phyloP scores from a whole-genome alignment of 192 early-diverging fungal species.

The Thamnidium elegans region DNA sequence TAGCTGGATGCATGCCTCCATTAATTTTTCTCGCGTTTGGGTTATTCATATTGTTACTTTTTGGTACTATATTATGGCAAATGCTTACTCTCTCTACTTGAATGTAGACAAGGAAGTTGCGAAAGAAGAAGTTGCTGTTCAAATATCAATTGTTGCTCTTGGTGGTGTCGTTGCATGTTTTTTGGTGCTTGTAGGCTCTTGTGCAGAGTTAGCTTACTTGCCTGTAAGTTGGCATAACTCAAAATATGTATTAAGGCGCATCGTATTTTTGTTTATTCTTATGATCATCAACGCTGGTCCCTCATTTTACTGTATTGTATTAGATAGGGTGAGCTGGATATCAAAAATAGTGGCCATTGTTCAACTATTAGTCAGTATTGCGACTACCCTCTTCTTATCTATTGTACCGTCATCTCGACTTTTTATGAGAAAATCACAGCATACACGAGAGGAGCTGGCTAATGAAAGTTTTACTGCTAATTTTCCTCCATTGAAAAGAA shows the following conservation, averaged over 20 bases:
- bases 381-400: slow-evolving; percentile 62
- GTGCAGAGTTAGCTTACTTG: slow-evolving; percentile 71
- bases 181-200: slow-evolving; percentile 60
- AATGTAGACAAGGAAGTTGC: slow-evolving; percentile 36
- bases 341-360: slow-evolving; percentile 61
- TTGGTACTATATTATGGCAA: slow-evolving; percentile 78
- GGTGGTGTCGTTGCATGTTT: slow-evolving; percentile 71
- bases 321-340: slow-evolving; percentile 38
- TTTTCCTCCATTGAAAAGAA: slow-evolving; percentile 65
- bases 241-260: slow-evolving; percentile 46
- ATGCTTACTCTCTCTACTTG: slow-evolving; percentile 65
- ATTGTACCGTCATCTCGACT: slow-evolving; percentile 64
- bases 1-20: slow-evolving; percentile 77
- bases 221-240: slow-evolving; percentile 58
- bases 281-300: slow-evolving; percentile 64
- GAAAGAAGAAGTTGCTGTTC: slow-evolving; percentile 40
- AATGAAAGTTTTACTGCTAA: slow-evolving; percentile 67
- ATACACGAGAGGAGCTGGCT: slow-evolving; percentile 42
- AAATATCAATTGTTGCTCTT: slow-evolving; percentile 65
- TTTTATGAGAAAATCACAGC: slow-evolving; percentile 43
- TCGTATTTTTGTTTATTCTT: slow-evolving; percentile 55
- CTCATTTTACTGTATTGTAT: slow-evolving; percentile 55
- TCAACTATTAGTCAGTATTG: slow-evolving; percentile 67
- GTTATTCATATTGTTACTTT: slow-evolving; percentile 77
- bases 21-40: slow-evolving; percentile 85